phyloP scores from a whole-genome alignment of 352 stramenopile genomes.

The Pythium phragmitis region DNA sequence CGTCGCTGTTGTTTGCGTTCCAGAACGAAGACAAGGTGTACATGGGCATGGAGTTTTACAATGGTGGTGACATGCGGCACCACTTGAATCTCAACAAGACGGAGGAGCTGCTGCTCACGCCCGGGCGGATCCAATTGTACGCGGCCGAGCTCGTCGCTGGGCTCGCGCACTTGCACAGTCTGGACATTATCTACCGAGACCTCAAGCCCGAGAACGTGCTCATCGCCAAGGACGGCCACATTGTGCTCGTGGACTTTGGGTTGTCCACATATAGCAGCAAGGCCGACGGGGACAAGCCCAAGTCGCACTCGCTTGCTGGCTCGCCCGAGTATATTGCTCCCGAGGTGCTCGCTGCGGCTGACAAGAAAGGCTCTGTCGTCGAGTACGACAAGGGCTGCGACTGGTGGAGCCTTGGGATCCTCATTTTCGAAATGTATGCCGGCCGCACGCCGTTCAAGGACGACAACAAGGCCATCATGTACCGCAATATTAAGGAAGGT shows the following conservation, averaged over 20 bases:
- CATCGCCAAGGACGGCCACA: slow-evolving; percentile 85
- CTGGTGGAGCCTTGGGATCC: slow-evolving; percentile 90
- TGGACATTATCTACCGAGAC: slow-evolving; percentile 90
- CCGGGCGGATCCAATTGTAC: slow-evolving; percentile 80
- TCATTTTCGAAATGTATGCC: slow-evolving; percentile 91
- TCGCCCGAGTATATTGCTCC: slow-evolving; percentile 92
- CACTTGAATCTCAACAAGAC: slow-evolving; percentile 74
- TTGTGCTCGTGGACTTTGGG: slow-evolving; percentile 90
- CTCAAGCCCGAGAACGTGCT: slow-evolving; percentile 90
- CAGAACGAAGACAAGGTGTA: slow-evolving; percentile 98
- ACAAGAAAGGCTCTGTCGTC: slow-evolving; percentile 38
- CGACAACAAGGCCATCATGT: slow-evolving; percentile 90
- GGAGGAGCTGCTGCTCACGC: slow-evolving; percentile 63
- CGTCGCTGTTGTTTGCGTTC: slow-evolving; percentile 96
- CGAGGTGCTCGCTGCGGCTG: slow-evolving; percentile 80
- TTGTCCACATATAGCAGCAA: slow-evolving; percentile 81
- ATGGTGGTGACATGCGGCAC: slow-evolving; percentile 93
- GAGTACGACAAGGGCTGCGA: slow-evolving; percentile 84
- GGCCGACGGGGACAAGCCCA: slow-evolving; percentile 33
- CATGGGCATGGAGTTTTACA: slow-evolving; percentile 98
- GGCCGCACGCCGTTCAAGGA: slow-evolving; percentile 92
- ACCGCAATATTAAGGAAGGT: slow-evolving; percentile 88
- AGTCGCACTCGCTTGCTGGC: slow-evolving; percentile 71
- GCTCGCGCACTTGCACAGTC: slow-evolving; percentile 85
- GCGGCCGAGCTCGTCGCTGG: slow-evolving; percentile 80